These are phyloP conservation scores for Cercis canadensis DNA, from an alignment of 306 rosid genomes.

Conservation along the genomic window DNA sequence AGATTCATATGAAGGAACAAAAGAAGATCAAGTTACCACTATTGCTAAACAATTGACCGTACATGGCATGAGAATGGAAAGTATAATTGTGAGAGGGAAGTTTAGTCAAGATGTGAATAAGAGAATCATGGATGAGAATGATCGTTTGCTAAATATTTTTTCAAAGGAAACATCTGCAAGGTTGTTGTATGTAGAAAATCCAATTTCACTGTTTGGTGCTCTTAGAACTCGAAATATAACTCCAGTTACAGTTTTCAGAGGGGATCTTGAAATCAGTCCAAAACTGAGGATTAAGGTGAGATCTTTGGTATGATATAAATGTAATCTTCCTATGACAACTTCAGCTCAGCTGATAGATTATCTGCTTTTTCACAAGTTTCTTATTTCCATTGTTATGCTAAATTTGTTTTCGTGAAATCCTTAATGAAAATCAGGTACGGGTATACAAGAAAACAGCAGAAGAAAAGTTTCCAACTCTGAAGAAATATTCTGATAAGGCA, in stretches of 20 bases:
- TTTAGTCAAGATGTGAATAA: constrained; percentile 49
- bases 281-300: constrained; percentile 81
- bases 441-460: constrained; percentile 94
- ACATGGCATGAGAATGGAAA: constrained; percentile 84
- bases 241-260: constrained; percentile 77
- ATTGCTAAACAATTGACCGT: constrained; percentile 76
- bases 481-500: constrained; percentile 93
- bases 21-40: constrained; percentile 79
- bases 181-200: constrained; percentile 67
- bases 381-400: no score
- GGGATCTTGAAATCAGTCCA: constrained; percentile 82
- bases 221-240: constrained; percentile 72
- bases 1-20: constrained; percentile 75
- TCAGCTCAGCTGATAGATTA: constrained; percentile 1
- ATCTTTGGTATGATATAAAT: constrained; percentile 22
- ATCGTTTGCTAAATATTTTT: constrained; percentile 61
- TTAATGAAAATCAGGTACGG: constrained; percentile 65
- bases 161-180: constrained; percentile 73
- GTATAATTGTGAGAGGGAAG: constrained; percentile 74
- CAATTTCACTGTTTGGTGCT: constrained; percentile 78
- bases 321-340: neutral
- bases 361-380: neutral
- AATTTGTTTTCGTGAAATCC: constrained; percentile 24
- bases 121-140: constrained; percentile 78
- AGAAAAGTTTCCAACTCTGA: constrained; percentile 86